phyloP scores from a whole-genome alignment of 192 early-diverging fungal genomes.

The Coemansia reversa region DNA sequence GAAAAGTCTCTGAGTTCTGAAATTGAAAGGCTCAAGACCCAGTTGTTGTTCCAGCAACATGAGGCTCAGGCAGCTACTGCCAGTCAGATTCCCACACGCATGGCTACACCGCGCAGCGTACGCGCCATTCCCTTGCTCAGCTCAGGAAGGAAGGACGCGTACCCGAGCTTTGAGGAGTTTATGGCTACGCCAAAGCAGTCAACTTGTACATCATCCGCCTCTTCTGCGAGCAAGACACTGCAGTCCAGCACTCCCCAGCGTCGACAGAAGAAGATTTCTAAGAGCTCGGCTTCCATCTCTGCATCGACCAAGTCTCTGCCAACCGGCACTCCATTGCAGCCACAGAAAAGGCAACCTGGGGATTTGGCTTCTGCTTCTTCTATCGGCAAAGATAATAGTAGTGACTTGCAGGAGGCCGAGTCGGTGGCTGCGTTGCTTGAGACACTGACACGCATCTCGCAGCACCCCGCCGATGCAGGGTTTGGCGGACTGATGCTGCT shows the following conservation, averaged over 20 bases:
- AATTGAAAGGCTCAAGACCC: conserved; percentile 40
- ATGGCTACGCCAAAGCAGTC: conserved; percentile 19
- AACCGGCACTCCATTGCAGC: too few species aligned
- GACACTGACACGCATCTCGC: conserved; percentile 23
- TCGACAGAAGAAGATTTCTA: neutral
- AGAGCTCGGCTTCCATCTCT: neutral
- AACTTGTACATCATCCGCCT: neutral
- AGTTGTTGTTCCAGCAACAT: conserved; percentile 43
- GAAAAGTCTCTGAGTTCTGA: conserved; percentile 22
- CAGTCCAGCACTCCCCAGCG: neutral
- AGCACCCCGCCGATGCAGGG: conserved; percentile 13
- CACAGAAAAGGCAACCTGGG: too few species aligned
- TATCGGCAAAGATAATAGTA: neutral
- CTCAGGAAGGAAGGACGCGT: neutral
- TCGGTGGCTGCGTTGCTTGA: conserved; percentile 16
- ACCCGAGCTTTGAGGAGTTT: conserved; percentile 42
- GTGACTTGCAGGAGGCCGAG: neutral
- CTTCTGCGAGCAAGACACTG: neutral
- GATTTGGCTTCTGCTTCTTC: too few species aligned
- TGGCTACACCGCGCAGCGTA: neutral
- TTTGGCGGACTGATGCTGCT: conserved; percentile 33
- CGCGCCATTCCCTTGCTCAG: neutral
- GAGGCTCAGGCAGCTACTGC: conserved; percentile 28
- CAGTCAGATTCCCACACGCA: conserved; percentile 11
- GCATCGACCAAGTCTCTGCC: too few species aligned